Base-by-base conservation (phyloP, 1,284 basidiomycete species). In the Anthracocystis panici-leucophaei region DNA sequence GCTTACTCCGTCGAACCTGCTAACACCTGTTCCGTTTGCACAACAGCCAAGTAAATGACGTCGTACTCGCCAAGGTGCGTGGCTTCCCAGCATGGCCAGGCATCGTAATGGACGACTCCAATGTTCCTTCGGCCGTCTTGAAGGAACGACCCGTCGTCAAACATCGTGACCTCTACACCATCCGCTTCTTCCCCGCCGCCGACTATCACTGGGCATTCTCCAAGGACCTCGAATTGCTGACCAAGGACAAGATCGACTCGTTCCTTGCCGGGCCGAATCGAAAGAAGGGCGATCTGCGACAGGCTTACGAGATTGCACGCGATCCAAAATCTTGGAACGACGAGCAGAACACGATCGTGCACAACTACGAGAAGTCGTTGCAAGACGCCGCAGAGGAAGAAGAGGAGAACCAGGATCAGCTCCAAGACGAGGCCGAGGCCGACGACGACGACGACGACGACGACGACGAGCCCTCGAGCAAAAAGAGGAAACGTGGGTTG, bases 71-170 rank as follows among this genome's bases (percentile, higher is more conserved):
- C 42, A 95, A 97, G 88, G 88, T 99, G 83, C 93, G 93, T 87
- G 95, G 96, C 16, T 98, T 89, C 87, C 94, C 96, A 14, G 89
- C 92, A 31, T 98, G 95, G 95, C 93, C 93, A 65, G 92, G 90
- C 82, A 91, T 92, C 87, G 93, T 95, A 67, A 90, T 93, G 40
- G 91, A 93, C 80, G 90, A 92, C 1, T 89, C 90, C 10, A 86
- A 81, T 18, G 91, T 91, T 0, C 90, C 91, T 18, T 77, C 87
- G 20, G 77, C 77, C 3, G 92, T 95, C 27, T 80, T 87, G 62
- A 89, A 88, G 79, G 92, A 94, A 82, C 90, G 91, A 14, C 92
- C 93, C 16, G 82, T 86, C 18, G 87, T 88, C 77, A 92, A 91
- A 86, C 93, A 91, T 86, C 87, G 89, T 3, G 88, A 87, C 14